Base-by-base conservation (phyloP, 768 basidiomycete species). In the Butyriboletus loyo region DNA sequence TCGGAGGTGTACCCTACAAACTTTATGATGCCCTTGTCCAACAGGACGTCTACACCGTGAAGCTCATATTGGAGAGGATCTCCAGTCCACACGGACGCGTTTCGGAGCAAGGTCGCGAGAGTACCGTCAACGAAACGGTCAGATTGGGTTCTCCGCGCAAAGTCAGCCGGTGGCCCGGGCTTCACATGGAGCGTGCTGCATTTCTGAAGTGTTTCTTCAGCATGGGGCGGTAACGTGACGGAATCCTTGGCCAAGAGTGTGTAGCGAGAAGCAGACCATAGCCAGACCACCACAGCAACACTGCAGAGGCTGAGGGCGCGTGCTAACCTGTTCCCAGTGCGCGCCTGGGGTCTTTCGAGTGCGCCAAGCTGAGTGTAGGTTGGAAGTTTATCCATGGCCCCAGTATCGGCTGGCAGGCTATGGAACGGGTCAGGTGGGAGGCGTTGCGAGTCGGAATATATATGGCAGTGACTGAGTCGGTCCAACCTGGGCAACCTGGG, bases 1-100 rank as follows among this genome's bases (percentile, higher is more conserved):
- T 68, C 62, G 50, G 78, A 72, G 56, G 85, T 74, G 54, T 78
- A 71, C 36, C 73, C 71, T 5, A 72, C 32, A 34, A 64, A 66
- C 49, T 70, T 71, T 40, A 74, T 68, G 41, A 72, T 60, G 25
- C 72, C 71, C 40, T 67, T 70, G 37, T 77, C 72, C 43, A 82
- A 63, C 1, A 75, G 60, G 22, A 82, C 58, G 24, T 73, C 72
- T 10, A 69, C 71, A n/a, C 67, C 66, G 15, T 66, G 53, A 19
- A 80, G 55, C 27, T 66, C 66, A 17, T 68, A 65, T 6, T 73
- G 75, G 13, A 67, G 58, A 22, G 72, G 36, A 27, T 72, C 63
- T 14, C 80, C 81, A 0, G 79, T 81, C 81, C 81, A 82, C 21
- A 83, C 59, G 1, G 77, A 80, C 28, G 75, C 81, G 55, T 82